Conservation (phyloP, 2,329 filamentous ascomycete genomes). For the Fonsecaea erecta region DNA sequence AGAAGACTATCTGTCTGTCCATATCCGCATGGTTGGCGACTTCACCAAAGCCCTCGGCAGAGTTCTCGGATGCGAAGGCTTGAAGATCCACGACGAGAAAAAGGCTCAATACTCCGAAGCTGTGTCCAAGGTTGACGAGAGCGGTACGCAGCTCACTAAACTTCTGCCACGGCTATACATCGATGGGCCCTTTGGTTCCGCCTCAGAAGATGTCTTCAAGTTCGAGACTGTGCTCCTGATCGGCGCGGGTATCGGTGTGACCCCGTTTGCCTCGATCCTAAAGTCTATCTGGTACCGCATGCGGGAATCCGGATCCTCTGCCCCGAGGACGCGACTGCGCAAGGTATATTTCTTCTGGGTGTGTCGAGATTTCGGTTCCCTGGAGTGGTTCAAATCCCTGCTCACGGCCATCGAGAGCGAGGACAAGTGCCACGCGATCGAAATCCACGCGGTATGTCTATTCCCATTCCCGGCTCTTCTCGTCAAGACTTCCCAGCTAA, state of each 20-base stretch:
- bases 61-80: slow-evolving; percentile 70
- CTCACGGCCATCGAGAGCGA: slow-evolving; percentile 84
- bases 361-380: slow-evolving; percentile 83
- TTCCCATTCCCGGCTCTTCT: background rate
- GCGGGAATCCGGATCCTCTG: slow-evolving; percentile 62
- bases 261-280: slow-evolving; percentile 58
- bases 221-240: slow-evolving; percentile 58
- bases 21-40: slow-evolving; percentile 79
- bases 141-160: slow-evolving; percentile 50
- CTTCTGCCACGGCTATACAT: slow-evolving; percentile 79
- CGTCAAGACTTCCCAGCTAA: too few species aligned
- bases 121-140: slow-evolving; percentile 46
- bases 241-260: slow-evolving; percentile 58
- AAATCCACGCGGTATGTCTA: slow-evolving; percentile 72
- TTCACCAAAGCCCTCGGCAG: slow-evolving; percentile 74
- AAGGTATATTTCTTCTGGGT: slow-evolving; percentile 96
- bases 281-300: slow-evolving; percentile 94
- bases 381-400: slow-evolving; percentile 87
- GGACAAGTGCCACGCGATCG: slow-evolving; percentile 80
- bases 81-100: background rate
- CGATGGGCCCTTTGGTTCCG: slow-evolving; percentile 83
- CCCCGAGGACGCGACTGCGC: slow-evolving; percentile 71
- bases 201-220: slow-evolving; percentile 81
- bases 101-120: slow-evolving; percentile 4
- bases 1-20: slow-evolving; percentile 87